phyloP scores from a whole-genome alignment of 495 filamentous ascomycete species.

The Penicillium mononematosum region DNA sequence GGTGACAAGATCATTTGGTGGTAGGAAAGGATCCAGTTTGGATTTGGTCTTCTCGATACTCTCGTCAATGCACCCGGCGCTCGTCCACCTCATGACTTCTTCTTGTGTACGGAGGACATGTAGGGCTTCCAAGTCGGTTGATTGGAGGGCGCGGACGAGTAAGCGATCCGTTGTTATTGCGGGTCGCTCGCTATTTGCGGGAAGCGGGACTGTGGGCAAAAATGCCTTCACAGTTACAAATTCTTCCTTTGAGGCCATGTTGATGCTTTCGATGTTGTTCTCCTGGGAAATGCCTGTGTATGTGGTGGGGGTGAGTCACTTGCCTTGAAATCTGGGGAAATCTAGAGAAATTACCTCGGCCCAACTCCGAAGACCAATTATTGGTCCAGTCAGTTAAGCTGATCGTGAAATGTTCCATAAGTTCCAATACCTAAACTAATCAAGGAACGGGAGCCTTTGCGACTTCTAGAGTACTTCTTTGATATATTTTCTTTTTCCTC shows the following conservation, averaged over 20 bases:
- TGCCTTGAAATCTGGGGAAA: too few relatives aligned
- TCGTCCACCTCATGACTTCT: conserved; percentile 51
- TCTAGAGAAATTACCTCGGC: background rate
- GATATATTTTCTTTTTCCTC: background rate
- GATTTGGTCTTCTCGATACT: conserved; percentile 32
- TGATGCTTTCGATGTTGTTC: background rate
- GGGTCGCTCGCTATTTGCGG: conserved; percentile 6
- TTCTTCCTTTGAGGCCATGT: conserved; percentile 2
- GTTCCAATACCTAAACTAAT: too few relatives aligned
- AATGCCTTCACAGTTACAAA: conserved; percentile 14
- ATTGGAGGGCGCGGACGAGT: conserved; percentile 37
- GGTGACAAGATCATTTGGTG: conserved; percentile 25
- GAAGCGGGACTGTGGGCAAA: conserved; percentile 17
- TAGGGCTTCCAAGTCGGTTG: conserved; percentile 39
- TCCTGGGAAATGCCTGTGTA: background rate
- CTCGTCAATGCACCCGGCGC: conserved; percentile 33
- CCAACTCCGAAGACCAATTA: too few relatives aligned
- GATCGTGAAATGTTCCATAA: too few relatives aligned
- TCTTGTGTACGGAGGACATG: conserved; percentile 45
- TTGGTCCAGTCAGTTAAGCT: too few relatives aligned
- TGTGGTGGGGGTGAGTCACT: too few relatives aligned
- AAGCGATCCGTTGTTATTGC: conserved; percentile 44
- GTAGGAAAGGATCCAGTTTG: conserved; percentile 31
- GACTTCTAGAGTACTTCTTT: background rate
- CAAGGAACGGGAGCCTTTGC: background rate